These are phyloP conservation scores for Termitomyces sp. DNA, from an alignment of 768 basidiomycete genomes.

Conservation along the genomic window DNA sequence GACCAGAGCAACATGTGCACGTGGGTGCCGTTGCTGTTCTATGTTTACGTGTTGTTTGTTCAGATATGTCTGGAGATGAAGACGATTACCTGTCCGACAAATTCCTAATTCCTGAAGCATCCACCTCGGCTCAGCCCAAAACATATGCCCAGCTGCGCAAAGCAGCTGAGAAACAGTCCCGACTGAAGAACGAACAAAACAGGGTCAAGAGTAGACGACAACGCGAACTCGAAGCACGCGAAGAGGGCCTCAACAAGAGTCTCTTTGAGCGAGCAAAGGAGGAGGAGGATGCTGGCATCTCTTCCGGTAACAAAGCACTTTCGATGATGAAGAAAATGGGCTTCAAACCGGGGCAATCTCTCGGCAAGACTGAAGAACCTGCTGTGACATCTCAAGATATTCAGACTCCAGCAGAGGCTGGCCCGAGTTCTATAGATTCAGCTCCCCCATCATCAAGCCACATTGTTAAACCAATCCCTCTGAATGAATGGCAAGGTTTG, in stretches of 20 bases:
- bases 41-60: slow-evolving; percentile 18
- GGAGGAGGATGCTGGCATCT: slow-evolving; percentile 47
- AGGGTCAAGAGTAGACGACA: slow-evolving; percentile 59
- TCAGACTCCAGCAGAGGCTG: slow-evolving; percentile 3
- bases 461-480: slow-evolving; percentile 62
- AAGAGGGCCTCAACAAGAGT: slow-evolving; percentile 75
- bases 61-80: slow-evolving; percentile 63
- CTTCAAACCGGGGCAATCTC: slow-evolving; percentile 77
- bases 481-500: slow-evolving; percentile 82
- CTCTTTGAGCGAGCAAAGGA: slow-evolving; percentile 76
- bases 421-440: background rate
- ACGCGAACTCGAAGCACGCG: slow-evolving; percentile 67
- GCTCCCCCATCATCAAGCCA: slow-evolving; percentile 23
- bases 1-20: background rate
- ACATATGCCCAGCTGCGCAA: slow-evolving; percentile 73
- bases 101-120: slow-evolving; percentile 49
- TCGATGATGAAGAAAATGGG: slow-evolving; percentile 95
- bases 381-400: background rate
- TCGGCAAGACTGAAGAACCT: slow-evolving; percentile 43
- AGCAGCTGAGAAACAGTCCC: slow-evolving; percentile 52
- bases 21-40: background rate
- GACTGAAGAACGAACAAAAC: slow-evolving; percentile 64
- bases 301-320: slow-evolving; percentile 68
- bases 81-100: slow-evolving; percentile 84
- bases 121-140: slow-evolving; percentile 36